These are phyloP conservation scores for Plasmodium coatneyi DNA, from an alignment of 169 alveolate genomes.

Conservation along the genomic window DNA sequence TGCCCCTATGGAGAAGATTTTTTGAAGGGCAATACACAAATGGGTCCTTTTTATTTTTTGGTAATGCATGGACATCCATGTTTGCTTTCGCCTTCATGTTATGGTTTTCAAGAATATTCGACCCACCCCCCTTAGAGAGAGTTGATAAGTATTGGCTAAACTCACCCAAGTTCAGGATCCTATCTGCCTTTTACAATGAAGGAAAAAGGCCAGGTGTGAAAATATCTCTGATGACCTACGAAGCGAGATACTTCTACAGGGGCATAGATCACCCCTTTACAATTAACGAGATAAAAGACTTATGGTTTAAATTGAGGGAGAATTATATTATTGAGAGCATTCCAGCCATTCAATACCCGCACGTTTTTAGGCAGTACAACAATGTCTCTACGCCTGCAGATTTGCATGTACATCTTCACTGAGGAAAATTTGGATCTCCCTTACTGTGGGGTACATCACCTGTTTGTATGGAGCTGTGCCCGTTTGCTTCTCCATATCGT, in stretches of 20 bases:
- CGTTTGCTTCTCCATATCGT: neutral
- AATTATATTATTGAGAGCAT: constrained; percentile 86
- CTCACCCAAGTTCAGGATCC: constrained; percentile 88
- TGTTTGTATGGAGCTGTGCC: neutral
- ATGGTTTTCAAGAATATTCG: constrained; percentile 88
- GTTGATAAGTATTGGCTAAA: constrained; percentile 90
- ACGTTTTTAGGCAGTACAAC: constrained; percentile 89
- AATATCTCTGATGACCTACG: constrained; percentile 87
- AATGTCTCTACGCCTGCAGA: constrained; percentile 85
- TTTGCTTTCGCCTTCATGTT: constrained; percentile 87
- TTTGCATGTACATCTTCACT: constrained; percentile 83
- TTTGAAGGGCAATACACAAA: constrained; percentile 89
- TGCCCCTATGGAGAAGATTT: constrained; percentile 88
- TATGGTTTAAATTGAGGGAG: constrained; percentile 87
- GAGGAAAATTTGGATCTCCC: neutral
- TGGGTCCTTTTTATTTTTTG: constrained; percentile 86
- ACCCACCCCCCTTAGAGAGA: constrained; percentile 90
- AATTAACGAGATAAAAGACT: constrained; percentile 89
- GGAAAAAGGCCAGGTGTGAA: constrained; percentile 91
- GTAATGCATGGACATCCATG: constrained; percentile 91
- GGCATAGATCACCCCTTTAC: constrained; percentile 91
- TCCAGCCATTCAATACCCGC: constrained; percentile 91
- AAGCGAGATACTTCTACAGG: constrained; percentile 89
- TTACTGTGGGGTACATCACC: neutral
- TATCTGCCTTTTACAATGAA: constrained; percentile 90